A percentile compares a stretch with the other conserved stretches of the same genome.
phyloP scores from a whole-genome alignment of 208 protist genomes.

The Trypanosoma theileri region DNA sequence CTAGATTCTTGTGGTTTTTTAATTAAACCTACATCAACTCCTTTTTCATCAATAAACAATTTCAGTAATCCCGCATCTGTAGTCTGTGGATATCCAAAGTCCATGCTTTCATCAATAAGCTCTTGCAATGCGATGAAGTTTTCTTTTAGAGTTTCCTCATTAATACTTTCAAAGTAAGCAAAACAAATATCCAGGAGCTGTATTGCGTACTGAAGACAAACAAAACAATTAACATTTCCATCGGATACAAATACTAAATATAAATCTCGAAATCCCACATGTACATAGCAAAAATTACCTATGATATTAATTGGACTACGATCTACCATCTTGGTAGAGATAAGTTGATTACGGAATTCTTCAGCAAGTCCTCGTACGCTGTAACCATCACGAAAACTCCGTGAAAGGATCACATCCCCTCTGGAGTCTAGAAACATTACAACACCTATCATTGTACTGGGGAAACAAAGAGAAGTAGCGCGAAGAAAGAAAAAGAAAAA shows the following conservation, averaged over 20 bases:
- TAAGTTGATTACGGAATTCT: conserved; percentile 87
- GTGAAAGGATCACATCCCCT: conserved; percentile 86
- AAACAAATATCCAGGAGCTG: conserved; percentile 89
- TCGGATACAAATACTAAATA: conserved; percentile 93
- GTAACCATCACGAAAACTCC: conserved; percentile 77
- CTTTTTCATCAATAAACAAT: conserved; percentile 85
- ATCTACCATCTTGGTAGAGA: conserved; percentile 63
- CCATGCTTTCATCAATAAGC: conserved; percentile 97
- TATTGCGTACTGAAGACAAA: conserved; percentile 78
- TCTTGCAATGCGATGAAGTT: conserved; percentile 98
- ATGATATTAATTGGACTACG: conserved; percentile 91
- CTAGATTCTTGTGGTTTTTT: conserved; percentile 46
- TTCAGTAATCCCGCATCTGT: conserved; percentile 90
- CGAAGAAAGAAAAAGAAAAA: not conserved
- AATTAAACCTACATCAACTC: conserved; percentile 49
- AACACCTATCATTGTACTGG: conserved; percentile 65
- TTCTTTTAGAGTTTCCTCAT: conserved; percentile 93
- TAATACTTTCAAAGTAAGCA: conserved; percentile 90
- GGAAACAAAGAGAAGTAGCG: not conserved
- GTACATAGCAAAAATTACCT: conserved; percentile 86
- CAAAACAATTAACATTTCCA: conserved; percentile 92
- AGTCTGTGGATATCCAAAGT: conserved; percentile 98
- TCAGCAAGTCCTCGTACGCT: conserved; percentile 76
- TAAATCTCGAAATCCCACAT: conserved; percentile 88
- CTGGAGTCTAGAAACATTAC: conserved; percentile 89